These are phyloP conservation scores for Hortiboletus campestris DNA, from an alignment of 768 basidiomycete species.

Conservation along the genomic window DNA sequence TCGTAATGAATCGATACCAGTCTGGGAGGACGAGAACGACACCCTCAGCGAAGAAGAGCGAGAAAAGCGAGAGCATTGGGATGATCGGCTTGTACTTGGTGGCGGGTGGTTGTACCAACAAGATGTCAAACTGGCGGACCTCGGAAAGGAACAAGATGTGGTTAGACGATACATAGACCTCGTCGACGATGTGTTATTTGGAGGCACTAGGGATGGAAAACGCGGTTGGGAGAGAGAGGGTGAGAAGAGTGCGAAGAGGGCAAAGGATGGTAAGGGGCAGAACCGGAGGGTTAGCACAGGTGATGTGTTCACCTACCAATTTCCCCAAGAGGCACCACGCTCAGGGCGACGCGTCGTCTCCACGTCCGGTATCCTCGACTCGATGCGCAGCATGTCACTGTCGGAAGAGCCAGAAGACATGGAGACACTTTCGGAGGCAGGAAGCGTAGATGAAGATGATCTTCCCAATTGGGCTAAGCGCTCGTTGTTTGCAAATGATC, in stretches of 20 bases:
- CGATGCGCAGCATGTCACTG: constrained; percentile 48
- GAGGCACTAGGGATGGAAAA: constrained; percentile 47
- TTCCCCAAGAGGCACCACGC: constrained; percentile 18
- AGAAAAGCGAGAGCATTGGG: constrained; percentile 73
- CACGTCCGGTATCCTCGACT: constrained; percentile 50
- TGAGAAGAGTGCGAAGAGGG: constrained; percentile 45
- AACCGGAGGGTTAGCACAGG: constrained; percentile 31
- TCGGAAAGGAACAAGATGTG: constrained; percentile 55
- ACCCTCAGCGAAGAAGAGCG: constrained; percentile 46
- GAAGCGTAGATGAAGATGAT: constrained; percentile 63
- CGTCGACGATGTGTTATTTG: constrained; percentile 81
- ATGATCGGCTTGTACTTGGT: constrained; percentile 74
- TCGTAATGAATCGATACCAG: constrained; percentile 60
- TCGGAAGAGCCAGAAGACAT: constrained; percentile 59
- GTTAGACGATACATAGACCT: constrained; percentile 66
- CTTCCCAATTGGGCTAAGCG: constrained; percentile 78
- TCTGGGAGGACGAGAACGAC: constrained; percentile 77
- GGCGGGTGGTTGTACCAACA: constrained; percentile 82
- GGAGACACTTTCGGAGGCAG: constrained; percentile 40
- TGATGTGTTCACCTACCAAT: constrained; percentile 27
- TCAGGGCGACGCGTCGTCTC: constrained; percentile 54
- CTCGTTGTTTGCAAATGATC: constrained; percentile 50
- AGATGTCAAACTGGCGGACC: constrained; percentile 52
- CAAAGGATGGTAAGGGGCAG: constrained; percentile 39
- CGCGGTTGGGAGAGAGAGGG: constrained; percentile 49